Percentiles rank a stretch among this genome's conserved stretches.
Conservation (phyloP, 148 eudicot species). For the Rhododendron williamsianum region DNA sequence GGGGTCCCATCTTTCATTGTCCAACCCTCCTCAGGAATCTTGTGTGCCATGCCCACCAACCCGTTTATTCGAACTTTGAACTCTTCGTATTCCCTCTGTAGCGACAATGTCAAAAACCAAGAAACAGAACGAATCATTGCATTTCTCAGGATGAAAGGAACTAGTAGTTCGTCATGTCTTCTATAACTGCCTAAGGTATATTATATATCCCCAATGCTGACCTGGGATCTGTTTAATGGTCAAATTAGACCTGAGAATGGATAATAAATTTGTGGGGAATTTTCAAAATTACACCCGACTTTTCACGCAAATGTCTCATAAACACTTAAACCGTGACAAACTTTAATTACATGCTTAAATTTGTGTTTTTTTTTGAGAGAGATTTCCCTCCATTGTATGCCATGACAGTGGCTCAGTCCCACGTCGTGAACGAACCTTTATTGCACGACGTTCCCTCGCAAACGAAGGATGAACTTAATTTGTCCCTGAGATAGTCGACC, state of each 20-base stretch:
- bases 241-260: no score
- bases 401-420: no score
- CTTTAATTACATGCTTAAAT: no score
- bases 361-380: no score
- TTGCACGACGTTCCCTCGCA: constrained; percentile 93
- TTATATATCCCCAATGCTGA: no score
- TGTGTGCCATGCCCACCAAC: constrained; percentile 78
- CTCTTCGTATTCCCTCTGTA: constrained; percentile 95
- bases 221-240: no score
- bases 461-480: constrained; percentile 91
- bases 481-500: constrained; percentile 85
- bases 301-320: no score
- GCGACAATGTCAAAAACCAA: background rate
- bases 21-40: constrained; percentile 99
- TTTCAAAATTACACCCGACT: no score
- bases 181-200: no score
- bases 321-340: no score
- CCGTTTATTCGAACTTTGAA: constrained; percentile 88
- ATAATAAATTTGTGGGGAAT: constrained; percentile 3
- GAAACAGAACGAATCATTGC: constrained; percentile 16
- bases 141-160: constrained; percentile 59
- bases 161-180: no score
- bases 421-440: constrained; percentile 47
- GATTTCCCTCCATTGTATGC: no score
- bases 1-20: constrained; percentile 99